Base-by-base conservation (phyloP, 495 filamentous ascomycete genomes). In the Lepidopterella palustris region DNA sequence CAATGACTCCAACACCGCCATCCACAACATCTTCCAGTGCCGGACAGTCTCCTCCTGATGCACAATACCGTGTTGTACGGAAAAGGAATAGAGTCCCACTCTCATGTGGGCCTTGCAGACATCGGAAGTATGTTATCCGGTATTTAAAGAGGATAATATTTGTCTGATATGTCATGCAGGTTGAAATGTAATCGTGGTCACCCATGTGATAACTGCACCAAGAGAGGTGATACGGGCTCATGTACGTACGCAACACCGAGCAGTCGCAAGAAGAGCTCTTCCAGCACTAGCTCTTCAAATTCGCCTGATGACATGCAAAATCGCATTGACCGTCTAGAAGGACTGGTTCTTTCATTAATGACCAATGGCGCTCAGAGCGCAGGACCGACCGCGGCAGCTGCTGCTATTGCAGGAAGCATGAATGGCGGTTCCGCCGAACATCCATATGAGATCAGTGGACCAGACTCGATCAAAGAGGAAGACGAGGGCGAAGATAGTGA, bases 291-390 rank as follows among this genome's bases (percentile, higher is more conserved):
- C 62, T 76, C 82, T 68, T 75, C 78, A 64, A 76, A 81, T 54
- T 79, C 87, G 49, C 84, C 93, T 26, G 92, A 96, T 80, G 93
- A 97, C 72, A 99, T 99, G 93, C 93, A 99, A 75, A 95, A 92
- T 68, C 87, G 93, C 70, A 99, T 99, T 74, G 90, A 99, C 76
- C 86, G 93, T 64, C 75, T 99, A 64, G 93, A 99, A 81, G 88
- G 92, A 53, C 76, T 99, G 69, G 93, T 99, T 54, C 73, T 99
- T 53, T 95, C 90, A 2, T 76, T 99, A 73, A 97, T 99, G 93
- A 92, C 91, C 63, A 92, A 91, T 73, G 91, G 90, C 50, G 50
- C 64, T 15, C 62, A 69, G 8, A 78, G 83, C 61, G 82, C 77
- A 70, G 83, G 85, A 48, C 83, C 80, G 1, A 74, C 84, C 8